Conservation (phyloP, 805 yeast species). For the Pichia rugopelliculosa region DNA sequence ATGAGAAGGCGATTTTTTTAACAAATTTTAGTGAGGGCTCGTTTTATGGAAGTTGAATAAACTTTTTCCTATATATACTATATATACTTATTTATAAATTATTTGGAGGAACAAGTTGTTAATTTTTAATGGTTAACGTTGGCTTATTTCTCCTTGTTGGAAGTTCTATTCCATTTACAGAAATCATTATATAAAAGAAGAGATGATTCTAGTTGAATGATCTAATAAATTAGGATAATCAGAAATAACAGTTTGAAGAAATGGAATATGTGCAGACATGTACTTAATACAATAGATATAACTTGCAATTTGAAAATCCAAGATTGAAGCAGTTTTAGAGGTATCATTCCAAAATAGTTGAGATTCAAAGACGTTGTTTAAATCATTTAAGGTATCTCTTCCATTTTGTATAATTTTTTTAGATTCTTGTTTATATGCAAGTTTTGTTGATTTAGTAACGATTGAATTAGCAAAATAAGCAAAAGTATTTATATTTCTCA, state of each 20-base stretch:
- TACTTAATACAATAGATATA: slow-evolving; percentile 7
- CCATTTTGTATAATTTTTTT: neutral
- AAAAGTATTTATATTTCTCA: slow-evolving; percentile 28
- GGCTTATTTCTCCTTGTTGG: too few relatives aligned
- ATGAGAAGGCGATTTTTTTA: too few relatives aligned
- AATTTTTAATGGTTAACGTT: too few relatives aligned
- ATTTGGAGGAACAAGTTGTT: too few relatives aligned
- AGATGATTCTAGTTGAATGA: neutral
- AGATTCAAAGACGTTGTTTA: neutral
- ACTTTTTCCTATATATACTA: too few relatives aligned
- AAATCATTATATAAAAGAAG: neutral
- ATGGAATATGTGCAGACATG: slow-evolving; percentile 1
- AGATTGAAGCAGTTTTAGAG: slow-evolving; percentile 1
- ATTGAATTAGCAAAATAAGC: neutral
- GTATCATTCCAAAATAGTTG: neutral
- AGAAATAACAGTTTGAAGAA: neutral
- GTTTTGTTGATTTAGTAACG: neutral
- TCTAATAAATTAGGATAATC: neutral
- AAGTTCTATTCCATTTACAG: too few relatives aligned
- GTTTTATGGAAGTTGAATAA: too few relatives aligned
- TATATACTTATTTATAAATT: too few relatives aligned
- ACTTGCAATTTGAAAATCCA: slow-evolving; percentile 17
- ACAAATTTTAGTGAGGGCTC: neutral
- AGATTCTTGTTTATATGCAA: neutral
- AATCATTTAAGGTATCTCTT: neutral